A percentile compares a stretch with the other conserved stretches of the same genome.
Evolutionary conservation across 371 early-diverging fungal genomes (phyloP).

Genomic region (Apophysomyces ossiformis): DNA sequence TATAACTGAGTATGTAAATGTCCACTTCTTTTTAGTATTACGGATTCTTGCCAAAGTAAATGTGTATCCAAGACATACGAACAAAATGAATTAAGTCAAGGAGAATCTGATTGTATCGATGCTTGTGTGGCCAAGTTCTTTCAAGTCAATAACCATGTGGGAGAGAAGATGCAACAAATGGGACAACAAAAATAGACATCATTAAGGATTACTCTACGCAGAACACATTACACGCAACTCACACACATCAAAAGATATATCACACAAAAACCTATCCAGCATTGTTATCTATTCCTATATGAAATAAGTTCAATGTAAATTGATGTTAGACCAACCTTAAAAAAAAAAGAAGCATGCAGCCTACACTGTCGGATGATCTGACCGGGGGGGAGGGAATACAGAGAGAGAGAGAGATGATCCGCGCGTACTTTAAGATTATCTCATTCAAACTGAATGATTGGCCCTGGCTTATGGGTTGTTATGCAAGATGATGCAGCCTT

Average conservation of each 20-base stretch:
- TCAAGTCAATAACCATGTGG: slow-evolving; percentile 76
- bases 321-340: too few relatives aligned
- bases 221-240: too few relatives aligned
- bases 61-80: slow-evolving; percentile 80
- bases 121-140: slow-evolving; percentile 88
- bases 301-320: too few relatives aligned
- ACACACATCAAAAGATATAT: too few relatives aligned
- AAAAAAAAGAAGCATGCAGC: not conserved
- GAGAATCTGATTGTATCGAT: slow-evolving; percentile 92
- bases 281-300: too few relatives aligned
- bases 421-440: slow-evolving; percentile 5
- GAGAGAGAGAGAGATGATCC: not conserved
- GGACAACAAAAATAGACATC: slow-evolving; percentile 33
- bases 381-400: not conserved
- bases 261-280: too few relatives aligned
- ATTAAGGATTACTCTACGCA: too few relatives aligned
- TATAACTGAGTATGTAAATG: not conserved
- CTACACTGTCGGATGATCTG: slow-evolving; percentile 8
- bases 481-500: slow-evolving; percentile 24
- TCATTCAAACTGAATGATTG: slow-evolving; percentile 3
- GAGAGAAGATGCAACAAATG: slow-evolving; percentile 64
- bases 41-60: slow-evolving; percentile 81
- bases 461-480: slow-evolving; percentile 14
- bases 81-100: slow-evolving; percentile 86
- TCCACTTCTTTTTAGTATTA: slow-evolving; percentile 56